Percentiles rank a stretch among this genome's conserved stretches.
Evolutionary conservation across 2,329 filamentous ascomycete genomes (phyloP).

Genomic region (Ilyonectria sp.): DNA sequence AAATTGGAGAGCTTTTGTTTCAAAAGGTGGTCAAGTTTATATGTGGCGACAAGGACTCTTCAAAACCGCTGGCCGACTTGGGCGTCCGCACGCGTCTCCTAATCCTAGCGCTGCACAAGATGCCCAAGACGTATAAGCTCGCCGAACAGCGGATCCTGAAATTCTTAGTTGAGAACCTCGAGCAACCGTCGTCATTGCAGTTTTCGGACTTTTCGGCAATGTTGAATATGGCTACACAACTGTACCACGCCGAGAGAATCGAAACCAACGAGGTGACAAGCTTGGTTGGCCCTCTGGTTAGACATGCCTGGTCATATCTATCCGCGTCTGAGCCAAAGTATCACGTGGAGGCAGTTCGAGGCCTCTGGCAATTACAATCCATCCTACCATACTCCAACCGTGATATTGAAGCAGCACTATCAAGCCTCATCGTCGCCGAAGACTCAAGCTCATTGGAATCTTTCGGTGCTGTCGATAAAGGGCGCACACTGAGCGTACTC

Average conservation of each 20-base stretch:
- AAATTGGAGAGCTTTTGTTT: slow-evolving; percentile 75
- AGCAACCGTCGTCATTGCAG: slow-evolving; percentile 54
- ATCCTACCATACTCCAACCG: slow-evolving; percentile 77
- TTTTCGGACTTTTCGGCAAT: slow-evolving; percentile 73
- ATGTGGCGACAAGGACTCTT: slow-evolving; percentile 61
- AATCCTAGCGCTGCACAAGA: slow-evolving; percentile 70
- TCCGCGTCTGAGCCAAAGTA: slow-evolving; percentile 90
- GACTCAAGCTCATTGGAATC: slow-evolving; percentile 41
- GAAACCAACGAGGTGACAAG: slow-evolving; percentile 67
- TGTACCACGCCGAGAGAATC: slow-evolving; percentile 70
- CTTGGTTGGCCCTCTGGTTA: slow-evolving; percentile 78
- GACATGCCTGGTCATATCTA: slow-evolving; percentile 83
- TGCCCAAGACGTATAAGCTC: slow-evolving; percentile 58
- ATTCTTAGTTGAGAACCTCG: slow-evolving; percentile 66
- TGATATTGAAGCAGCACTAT: slow-evolving; percentile 85
- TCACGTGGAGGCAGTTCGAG: slow-evolving; percentile 91
- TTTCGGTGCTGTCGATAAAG: slow-evolving; percentile 69
- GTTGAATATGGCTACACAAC: slow-evolving; percentile 70
- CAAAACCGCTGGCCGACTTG: slow-evolving; percentile 62
- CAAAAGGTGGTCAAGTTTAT: slow-evolving; percentile 70
- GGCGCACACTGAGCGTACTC: slow-evolving; percentile 79
- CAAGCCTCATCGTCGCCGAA: slow-evolving; percentile 75
- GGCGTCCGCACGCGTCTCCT: slow-evolving; percentile 73
- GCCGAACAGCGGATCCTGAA: slow-evolving; percentile 65
- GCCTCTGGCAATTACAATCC: slow-evolving; percentile 87